Percentiles rank a stretch among this genome's conserved stretches.
These are phyloP conservation scores for Fomes fomentarius DNA, from an alignment of 1,284 basidiomycete species.

Conservation along the genomic window DNA sequence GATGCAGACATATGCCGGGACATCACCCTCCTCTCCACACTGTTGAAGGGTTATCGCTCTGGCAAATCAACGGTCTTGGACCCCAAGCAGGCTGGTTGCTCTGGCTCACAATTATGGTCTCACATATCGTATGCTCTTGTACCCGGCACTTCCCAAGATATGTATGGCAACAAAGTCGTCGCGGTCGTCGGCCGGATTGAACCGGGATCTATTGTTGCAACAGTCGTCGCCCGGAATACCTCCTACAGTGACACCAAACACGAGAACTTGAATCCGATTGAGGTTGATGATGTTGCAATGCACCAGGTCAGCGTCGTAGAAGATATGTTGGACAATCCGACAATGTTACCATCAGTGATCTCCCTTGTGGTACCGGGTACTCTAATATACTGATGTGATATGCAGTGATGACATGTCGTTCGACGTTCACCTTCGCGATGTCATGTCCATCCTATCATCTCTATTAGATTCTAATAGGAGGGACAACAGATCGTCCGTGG, in stretches of 20 bases:
- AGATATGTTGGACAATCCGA: background rate
- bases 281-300: background rate
- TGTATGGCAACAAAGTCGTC: background rate
- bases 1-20: background rate
- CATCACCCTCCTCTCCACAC: background rate
- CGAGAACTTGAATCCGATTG: background rate
- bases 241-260: background rate
- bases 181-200: background rate
- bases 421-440: background rate
- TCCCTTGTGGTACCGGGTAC: background rate
- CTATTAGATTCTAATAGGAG: background rate
- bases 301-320: background rate
- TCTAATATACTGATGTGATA: background rate
- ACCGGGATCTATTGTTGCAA: background rate
- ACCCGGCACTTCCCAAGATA: background rate
- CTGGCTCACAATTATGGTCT: background rate
- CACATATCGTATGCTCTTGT: background rate
- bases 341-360: background rate
- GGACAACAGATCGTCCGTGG: no score
- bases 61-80: background rate
- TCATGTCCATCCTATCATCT: conserved; percentile 1
- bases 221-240: background rate
- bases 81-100: background rate
- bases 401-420: background rate
- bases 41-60: background rate